Conservation (phyloP, 768 basidiomycete genomes). For the Pholiota conissans region DNA sequence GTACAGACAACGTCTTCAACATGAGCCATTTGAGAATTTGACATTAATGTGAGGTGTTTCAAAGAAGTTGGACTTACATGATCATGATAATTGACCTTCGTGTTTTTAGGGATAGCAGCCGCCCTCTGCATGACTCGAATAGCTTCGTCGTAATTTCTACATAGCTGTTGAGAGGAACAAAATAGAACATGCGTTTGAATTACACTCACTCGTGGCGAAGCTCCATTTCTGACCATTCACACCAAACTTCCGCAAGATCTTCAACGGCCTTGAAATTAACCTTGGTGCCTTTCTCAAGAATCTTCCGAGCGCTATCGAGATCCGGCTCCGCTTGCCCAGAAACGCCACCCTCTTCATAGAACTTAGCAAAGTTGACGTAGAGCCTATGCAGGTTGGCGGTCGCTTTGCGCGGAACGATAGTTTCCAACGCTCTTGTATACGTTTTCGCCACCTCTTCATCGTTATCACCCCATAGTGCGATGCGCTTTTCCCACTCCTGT, state of each 20-base stretch:
- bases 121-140: conserved; percentile 97
- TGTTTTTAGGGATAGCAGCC: conserved; percentile 85
- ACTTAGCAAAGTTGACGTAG: conserved; percentile 95
- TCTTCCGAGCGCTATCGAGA: conserved; percentile 84
- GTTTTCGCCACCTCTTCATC: conserved; percentile 97
- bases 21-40: background rate
- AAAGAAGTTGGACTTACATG: conserved; percentile 55
- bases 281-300: conserved; percentile 89
- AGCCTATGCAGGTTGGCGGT: conserved; percentile 88
- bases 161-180: background rate
- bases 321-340: conserved; percentile 79
- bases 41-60: background rate
- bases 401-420: conserved; percentile 84
- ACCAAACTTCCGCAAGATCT: conserved; percentile 98
- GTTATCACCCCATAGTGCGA: conserved; percentile 90
- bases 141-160: conserved; percentile 94
- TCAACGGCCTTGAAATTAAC: conserved; percentile 95
- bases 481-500: conserved; percentile 98
- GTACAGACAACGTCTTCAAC: conserved; percentile 73
- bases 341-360: conserved; percentile 94
- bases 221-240: conserved; percentile 99
- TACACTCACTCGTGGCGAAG: conserved; percentile 84
- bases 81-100: conserved; percentile 91
- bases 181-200: background rate
- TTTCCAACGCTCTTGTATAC: conserved; percentile 86